phyloP scores from a whole-genome alignment of 176 grass and related monocot species.

The Dactylis glomerata region DNA sequence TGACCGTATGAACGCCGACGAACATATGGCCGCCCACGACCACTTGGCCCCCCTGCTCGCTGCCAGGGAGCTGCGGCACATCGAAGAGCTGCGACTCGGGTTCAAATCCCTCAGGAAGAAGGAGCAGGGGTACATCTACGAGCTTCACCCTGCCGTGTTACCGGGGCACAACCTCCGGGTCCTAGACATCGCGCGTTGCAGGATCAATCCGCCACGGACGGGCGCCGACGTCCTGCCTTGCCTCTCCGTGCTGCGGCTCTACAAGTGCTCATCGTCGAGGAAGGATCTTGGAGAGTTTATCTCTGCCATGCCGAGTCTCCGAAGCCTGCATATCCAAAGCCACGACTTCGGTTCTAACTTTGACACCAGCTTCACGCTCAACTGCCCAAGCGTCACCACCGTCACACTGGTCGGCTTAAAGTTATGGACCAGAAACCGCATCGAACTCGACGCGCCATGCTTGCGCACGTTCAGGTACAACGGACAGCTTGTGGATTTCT shows the following conservation, averaged over 20 bases:
- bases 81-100: background rate
- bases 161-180: background rate
- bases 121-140: background rate
- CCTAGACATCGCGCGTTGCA: background rate
- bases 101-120: background rate
- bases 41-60: too few relatives aligned
- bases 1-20: too few relatives aligned
- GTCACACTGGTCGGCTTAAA: background rate
- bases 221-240: background rate
- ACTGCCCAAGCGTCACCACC: background rate
- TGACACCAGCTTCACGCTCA: background rate
- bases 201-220: background rate
- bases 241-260: background rate
- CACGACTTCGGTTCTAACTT: background rate
- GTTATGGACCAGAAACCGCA: background rate
- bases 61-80: background rate
- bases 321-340: background rate
- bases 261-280: background rate
- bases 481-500: background rate
- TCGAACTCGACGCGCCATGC: background rate
- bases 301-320: background rate
- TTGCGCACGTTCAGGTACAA: background rate
- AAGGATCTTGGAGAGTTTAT: background rate
- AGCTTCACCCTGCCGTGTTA: background rate
- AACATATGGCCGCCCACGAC: too few relatives aligned